Evolutionary conservation across 148 eudicot genomes (phyloP).

Genomic region (Pharnaceum exiguum): DNA sequence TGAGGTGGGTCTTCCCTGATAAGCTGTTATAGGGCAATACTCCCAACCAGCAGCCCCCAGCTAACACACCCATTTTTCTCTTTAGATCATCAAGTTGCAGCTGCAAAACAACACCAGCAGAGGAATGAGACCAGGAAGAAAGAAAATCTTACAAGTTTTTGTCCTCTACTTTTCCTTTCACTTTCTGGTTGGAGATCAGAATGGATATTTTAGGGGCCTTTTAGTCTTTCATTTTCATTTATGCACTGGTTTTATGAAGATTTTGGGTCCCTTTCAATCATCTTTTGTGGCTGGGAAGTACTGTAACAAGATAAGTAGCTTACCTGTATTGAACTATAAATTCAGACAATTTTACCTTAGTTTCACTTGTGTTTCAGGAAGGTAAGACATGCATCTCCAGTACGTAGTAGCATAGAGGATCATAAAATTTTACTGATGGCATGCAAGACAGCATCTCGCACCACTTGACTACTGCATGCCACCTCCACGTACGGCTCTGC

Average conservation of each 20-base stretch:
- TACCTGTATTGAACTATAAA: background rate
- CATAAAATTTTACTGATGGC: no score
- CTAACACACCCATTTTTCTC: conserved; percentile 31
- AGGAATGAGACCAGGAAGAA: no score
- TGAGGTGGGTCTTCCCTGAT: conserved; percentile 11
- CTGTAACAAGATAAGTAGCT: background rate
- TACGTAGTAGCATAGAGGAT: no score
- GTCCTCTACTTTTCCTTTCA: background rate
- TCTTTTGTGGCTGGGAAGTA: background rate
- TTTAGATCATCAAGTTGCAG: background rate
- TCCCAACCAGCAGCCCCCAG: conserved; percentile 23
- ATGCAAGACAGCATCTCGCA: no score
- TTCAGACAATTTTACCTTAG: no score
- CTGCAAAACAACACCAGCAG: background rate
- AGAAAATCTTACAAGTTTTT: background rate
- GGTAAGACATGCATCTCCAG: no score
- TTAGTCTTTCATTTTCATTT: no score
- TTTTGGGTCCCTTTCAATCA: background rate
- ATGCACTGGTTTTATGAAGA: no score
- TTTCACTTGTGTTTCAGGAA: no score
- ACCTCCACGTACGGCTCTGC: no score
- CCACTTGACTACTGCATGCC: no score
- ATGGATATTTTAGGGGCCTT: no score
- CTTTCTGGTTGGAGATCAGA: background rate
- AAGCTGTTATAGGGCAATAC: background rate